Conservation (phyloP, 2,329 filamentous ascomycete species). For the Fusarium musae region DNA sequence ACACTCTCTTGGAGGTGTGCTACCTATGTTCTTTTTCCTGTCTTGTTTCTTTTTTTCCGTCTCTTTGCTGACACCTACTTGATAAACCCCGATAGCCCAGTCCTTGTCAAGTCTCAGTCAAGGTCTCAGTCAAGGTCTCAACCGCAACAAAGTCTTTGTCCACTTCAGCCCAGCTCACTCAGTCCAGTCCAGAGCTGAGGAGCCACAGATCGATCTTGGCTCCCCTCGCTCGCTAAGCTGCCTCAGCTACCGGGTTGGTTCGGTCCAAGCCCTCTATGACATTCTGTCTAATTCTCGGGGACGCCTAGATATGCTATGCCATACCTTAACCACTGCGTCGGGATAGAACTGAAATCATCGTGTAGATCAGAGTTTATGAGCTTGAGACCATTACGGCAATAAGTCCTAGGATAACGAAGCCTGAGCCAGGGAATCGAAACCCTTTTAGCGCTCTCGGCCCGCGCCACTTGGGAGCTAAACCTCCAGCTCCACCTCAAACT, state of each 20-base stretch:
- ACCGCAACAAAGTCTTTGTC: constrained; percentile 4
- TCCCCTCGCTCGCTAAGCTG: background rate
- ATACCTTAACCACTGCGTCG: constrained; percentile 22
- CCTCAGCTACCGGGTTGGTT: constrained; percentile 15
- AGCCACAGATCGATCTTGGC: background rate
- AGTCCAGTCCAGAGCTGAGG: background rate
- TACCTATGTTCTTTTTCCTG: background rate
- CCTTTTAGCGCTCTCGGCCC: constrained; percentile 37
- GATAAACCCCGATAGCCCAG: constrained; percentile 14
- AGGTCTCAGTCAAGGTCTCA: constrained; percentile 1
- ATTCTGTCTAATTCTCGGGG: constrained; percentile 3
- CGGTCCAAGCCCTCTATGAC: background rate
- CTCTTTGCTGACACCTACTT: background rate
- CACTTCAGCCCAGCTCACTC: background rate
- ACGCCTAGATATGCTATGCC: constrained; percentile 6
- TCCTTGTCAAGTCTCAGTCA: constrained; percentile 3
- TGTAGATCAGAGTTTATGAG: constrained; percentile 8
- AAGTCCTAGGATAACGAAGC: constrained; percentile 9
- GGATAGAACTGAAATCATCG: constrained; percentile 17
- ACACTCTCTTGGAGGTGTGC: background rate
- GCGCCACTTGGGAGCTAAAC: constrained; percentile 34
- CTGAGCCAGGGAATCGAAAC: constrained; percentile 21
- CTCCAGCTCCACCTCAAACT: constrained; percentile 22
- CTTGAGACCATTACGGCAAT: constrained; percentile 15
- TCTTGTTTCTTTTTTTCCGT: constrained; percentile 1